Evolutionary conservation across 2,329 filamentous ascomycete genomes (phyloP), one percentile per base, ranked within the genome.

Genomic region (Thelonectria olida): DNA sequence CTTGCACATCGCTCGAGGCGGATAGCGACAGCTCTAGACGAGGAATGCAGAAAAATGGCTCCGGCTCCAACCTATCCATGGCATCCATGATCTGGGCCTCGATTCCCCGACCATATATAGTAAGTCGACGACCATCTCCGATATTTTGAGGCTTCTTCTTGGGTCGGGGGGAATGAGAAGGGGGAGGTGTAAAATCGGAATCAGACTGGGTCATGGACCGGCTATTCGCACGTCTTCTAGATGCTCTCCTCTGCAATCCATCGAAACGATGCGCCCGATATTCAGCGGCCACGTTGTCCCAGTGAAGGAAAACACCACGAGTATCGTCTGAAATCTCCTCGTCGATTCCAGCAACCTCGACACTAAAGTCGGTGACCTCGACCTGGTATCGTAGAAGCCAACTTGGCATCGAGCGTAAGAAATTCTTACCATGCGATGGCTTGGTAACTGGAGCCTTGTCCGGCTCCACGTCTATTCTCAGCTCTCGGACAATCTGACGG

Each of bases 81-180:
- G 91, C 91, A 74, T 99, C 96, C 48, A 98, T 90, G 49, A 98
- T 91, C 69, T 96, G 95, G 0, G 90, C 93, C 75, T 98, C 96
- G 4, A 99, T 82, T 0, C 93, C 93, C 62, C 92, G 88, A 36
- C 92, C 86, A 73, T 97, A 92, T 23, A 98, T 78, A 4, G 92
- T 89, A 25, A 99, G 80, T 28, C 92, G 89, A 61, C 96, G 87
- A 2, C 94, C 94, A 78, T 99, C 95, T 12, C 85, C 85, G 2
- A 79, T 74, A n/a, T 80, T 79, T 55, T 85, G 82, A 53, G 84
- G 82, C 65, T 85, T 88, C 73, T 85, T 86, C 63, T 78, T 76
- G 17, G 62, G 59, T 2, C 75, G 85, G 5, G 85, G 76, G 4
- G 78, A 76, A 7, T 67, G 69, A 2, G 76, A 71, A 0, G 76